Evolutionary conservation across 306 rosid genomes (phyloP).

Genomic region (Vigna reflexopilosa): DNA sequence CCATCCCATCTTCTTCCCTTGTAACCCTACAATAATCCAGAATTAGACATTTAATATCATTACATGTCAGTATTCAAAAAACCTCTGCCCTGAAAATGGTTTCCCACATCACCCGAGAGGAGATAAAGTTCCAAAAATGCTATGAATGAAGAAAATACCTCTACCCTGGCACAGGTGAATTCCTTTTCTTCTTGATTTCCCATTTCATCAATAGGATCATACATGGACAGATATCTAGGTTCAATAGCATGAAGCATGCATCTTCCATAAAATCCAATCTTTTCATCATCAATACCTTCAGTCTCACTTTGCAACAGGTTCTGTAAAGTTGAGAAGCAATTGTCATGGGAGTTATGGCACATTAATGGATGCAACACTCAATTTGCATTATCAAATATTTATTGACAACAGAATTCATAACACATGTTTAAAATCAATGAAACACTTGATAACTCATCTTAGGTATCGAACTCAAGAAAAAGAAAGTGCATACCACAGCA

Average conservation of each 20-base stretch:
- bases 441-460: background rate
- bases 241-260: slow-evolving; percentile 64
- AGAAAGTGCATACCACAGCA: background rate
- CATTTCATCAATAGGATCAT: slow-evolving; percentile 42
- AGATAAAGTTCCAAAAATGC: slow-evolving; percentile 2
- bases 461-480: background rate
- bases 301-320: slow-evolving; percentile 71
- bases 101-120: background rate
- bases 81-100: background rate
- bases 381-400: background rate
- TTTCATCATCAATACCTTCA: slow-evolving; percentile 64
- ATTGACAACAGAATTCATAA: background rate
- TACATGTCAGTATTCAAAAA: background rate
- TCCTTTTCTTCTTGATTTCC: slow-evolving; percentile 50
- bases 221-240: slow-evolving; percentile 41
- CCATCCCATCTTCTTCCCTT: slow-evolving; percentile 70
- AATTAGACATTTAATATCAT: slow-evolving; percentile 13
- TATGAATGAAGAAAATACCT: slow-evolving; percentile 48
- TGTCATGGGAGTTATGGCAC: slow-evolving; percentile 2
- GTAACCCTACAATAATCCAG: slow-evolving; percentile 59
- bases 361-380: background rate
- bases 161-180: slow-evolving; percentile 64
- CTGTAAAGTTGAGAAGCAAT: slow-evolving; percentile 43
- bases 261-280: slow-evolving; percentile 71
- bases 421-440: slow-evolving; percentile 26